phyloP scores from a whole-genome alignment of 2,329 filamentous ascomycete species.

The Albifimbria verrucaria region DNA sequence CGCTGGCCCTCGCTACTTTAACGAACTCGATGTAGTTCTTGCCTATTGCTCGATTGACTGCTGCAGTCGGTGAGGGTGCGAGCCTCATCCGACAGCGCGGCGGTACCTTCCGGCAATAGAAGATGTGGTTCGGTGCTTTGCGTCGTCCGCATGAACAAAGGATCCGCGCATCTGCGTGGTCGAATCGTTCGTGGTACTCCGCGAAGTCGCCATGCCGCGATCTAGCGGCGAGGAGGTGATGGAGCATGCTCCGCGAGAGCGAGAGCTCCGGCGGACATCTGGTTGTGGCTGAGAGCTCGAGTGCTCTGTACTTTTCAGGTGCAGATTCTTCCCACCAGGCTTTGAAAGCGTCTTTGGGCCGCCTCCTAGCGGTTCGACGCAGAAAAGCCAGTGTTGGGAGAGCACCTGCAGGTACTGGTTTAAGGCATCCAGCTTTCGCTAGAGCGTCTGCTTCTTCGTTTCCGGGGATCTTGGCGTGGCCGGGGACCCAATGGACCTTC shows the following conservation, averaged over 20 bases:
- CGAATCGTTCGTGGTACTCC: slow-evolving; percentile 5
- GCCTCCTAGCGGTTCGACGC: slow-evolving; percentile 4
- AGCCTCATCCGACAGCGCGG: slow-evolving; percentile 3
- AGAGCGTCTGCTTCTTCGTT: slow-evolving; percentile 9
- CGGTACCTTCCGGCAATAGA: slow-evolving; percentile 9
- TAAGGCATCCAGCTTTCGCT: slow-evolving; percentile 7
- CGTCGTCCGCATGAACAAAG: slow-evolving; percentile 2
- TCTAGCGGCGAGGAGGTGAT: slow-evolving; percentile 2
- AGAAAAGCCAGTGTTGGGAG: slow-evolving; percentile 3
- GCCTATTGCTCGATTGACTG: slow-evolving; percentile 6
- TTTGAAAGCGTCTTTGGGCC: slow-evolving; percentile 3
- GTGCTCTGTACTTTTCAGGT: neutral
- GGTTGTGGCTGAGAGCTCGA: neutral
- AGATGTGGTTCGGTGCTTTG: slow-evolving; percentile 9
- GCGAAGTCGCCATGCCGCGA: slow-evolving; percentile 2
- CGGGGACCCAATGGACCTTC: slow-evolving; percentile 6
- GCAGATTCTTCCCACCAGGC: slow-evolving; percentile 5
- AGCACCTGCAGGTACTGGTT: slow-evolving; percentile 2
- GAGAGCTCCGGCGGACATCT: neutral
- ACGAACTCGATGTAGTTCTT: slow-evolving; percentile 11
- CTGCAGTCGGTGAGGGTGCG: slow-evolving; percentile 3
- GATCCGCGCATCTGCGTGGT: slow-evolving; percentile 1
- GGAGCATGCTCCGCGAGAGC: slow-evolving; percentile 1
- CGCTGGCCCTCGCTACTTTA: slow-evolving; percentile 7
- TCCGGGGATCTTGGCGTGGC: slow-evolving; percentile 7